Conservation (phyloP, 257 asterid genomes). For the Penstemon eatonii region DNA sequence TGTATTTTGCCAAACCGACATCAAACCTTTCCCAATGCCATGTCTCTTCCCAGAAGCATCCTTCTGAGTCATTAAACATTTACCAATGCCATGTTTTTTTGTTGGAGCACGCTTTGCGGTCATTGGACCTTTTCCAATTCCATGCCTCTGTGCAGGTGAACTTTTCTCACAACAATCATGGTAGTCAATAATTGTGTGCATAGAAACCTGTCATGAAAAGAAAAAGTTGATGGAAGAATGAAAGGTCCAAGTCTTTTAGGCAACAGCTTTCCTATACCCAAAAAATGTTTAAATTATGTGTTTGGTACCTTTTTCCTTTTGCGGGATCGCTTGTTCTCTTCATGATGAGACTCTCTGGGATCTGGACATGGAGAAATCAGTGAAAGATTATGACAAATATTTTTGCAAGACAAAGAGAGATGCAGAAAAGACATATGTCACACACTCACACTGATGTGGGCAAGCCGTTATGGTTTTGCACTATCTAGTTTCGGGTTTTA, state of each 20-base stretch:
- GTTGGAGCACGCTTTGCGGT: slow-evolving; percentile 36
- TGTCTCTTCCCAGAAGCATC: slow-evolving; percentile 40
- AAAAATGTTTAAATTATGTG: slow-evolving; percentile 11
- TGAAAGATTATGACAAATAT: slow-evolving; percentile 14
- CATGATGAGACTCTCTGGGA: slow-evolving; percentile 47
- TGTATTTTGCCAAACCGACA: slow-evolving; percentile 51
- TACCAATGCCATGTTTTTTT: slow-evolving; percentile 59
- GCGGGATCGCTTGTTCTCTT: slow-evolving; percentile 41
- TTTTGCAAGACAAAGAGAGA: slow-evolving; percentile 13
- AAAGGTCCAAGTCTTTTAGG: slow-evolving; percentile 19
- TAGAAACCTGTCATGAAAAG: slow-evolving; percentile 45
- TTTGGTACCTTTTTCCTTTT: slow-evolving; percentile 75
- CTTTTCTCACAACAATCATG: slow-evolving; percentile 43
- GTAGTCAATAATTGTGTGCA: slow-evolving; percentile 41
- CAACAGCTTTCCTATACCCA: neutral
- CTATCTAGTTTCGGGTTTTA: neutral
- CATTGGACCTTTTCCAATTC: slow-evolving; percentile 77
- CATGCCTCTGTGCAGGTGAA: slow-evolving; percentile 45
- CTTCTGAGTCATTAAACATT: slow-evolving; percentile 47
- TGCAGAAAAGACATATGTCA: neutral
- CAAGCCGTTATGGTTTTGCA: slow-evolving; percentile 17
- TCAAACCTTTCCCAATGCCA: slow-evolving; percentile 71
- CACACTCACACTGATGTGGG: neutral
- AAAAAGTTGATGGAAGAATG: slow-evolving; percentile 13
- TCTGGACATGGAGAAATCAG: slow-evolving; percentile 48